Evolutionary conservation across 2,329 filamentous ascomycete species (phyloP).

Genomic region (Beauveria sp.): DNA sequence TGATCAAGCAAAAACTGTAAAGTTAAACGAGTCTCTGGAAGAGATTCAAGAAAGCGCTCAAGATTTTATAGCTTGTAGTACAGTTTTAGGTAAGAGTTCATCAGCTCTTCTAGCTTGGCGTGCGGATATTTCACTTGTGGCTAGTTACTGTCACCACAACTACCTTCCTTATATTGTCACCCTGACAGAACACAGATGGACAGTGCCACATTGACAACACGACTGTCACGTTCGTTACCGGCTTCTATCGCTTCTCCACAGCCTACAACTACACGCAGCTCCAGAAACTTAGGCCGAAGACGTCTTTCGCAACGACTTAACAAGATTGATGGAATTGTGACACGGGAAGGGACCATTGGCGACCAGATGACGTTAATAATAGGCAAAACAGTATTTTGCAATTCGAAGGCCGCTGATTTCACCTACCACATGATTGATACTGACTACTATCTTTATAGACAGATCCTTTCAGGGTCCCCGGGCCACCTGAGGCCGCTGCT

Average conservation of each 20-base stretch:
- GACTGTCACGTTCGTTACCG: slow-evolving; percentile 40
- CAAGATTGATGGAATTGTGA: slow-evolving; percentile 50
- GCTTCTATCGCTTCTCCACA: slow-evolving; percentile 50
- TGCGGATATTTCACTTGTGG: slow-evolving; percentile 47
- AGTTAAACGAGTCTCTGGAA: no score
- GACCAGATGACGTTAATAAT: no score
- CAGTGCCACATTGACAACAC: slow-evolving; percentile 32
- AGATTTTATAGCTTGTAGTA: no score
- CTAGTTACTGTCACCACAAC: slow-evolving; percentile 55
- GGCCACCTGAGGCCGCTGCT: slow-evolving; percentile 30
- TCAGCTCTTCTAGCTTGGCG: slow-evolving; percentile 29
- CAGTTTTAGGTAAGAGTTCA: slow-evolving; percentile 18
- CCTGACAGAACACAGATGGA: slow-evolving; percentile 20
- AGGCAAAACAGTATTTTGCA: slow-evolving; percentile 38
- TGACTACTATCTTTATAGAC: slow-evolving; percentile 54
- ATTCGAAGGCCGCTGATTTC: slow-evolving; percentile 44
- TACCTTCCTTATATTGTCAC: slow-evolving; percentile 42
- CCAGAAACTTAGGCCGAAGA: slow-evolving; percentile 41
- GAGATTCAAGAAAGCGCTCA: no score
- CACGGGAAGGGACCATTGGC: slow-evolving; percentile 57
- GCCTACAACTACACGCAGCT: slow-evolving; percentile 57
- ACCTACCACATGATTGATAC: slow-evolving; percentile 58
- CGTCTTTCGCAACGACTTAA: slow-evolving; percentile 47
- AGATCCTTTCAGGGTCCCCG: slow-evolving; percentile 44
- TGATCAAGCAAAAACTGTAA: no score